Conservation (phyloP, 2,329 filamentous ascomycete genomes). For the Stemphylium beticola region DNA sequence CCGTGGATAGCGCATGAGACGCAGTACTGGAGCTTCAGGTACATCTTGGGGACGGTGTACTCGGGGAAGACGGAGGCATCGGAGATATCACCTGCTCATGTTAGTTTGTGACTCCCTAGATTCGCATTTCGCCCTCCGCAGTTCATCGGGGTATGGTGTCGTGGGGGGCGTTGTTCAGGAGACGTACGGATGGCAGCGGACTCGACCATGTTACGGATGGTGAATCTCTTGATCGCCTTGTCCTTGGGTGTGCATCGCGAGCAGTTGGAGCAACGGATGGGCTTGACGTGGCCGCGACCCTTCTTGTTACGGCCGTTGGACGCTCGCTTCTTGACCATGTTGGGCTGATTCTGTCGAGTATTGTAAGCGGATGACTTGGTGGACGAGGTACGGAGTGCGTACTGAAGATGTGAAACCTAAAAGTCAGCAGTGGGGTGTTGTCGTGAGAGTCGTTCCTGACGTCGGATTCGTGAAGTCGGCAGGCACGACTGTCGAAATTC, state of each 20-base stretch:
- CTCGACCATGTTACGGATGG: slow-evolving; percentile 99
- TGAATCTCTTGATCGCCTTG: slow-evolving; percentile 99
- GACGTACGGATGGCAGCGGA: slow-evolving; percentile 98
- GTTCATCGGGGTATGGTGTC: slow-evolving; percentile 1
- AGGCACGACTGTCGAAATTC: slow-evolving; percentile 32
- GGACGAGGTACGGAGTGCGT: slow-evolving; percentile 22
- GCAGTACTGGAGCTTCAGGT: slow-evolving; percentile 99
- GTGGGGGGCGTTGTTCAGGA: slow-evolving; percentile 13
- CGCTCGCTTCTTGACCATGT: slow-evolving; percentile 78
- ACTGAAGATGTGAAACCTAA: slow-evolving; percentile 47
- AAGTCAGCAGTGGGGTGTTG: slow-evolving; percentile 45
- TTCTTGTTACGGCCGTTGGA: slow-evolving; percentile 99
- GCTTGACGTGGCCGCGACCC: slow-evolving; percentile 99
- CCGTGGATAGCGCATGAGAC: slow-evolving; percentile 99
- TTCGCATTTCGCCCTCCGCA: slow-evolving; percentile 3
- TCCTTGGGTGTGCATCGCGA: slow-evolving; percentile 90
- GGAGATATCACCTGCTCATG: slow-evolving; percentile 90
- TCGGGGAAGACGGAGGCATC: slow-evolving; percentile 99
- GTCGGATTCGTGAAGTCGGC: slow-evolving; percentile 21
- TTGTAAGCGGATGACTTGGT: slow-evolving; percentile 25
- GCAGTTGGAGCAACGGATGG: slow-evolving; percentile 92
- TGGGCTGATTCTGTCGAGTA: slow-evolving; percentile 57
- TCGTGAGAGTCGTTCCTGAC: slow-evolving; percentile 35
- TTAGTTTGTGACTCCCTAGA: slow-evolving; percentile 28
- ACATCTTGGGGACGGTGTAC: slow-evolving; percentile 99